Evolutionary conservation across 1,284 basidiomycete species (phyloP).

Genomic region (Puccinia horiana): DNA sequence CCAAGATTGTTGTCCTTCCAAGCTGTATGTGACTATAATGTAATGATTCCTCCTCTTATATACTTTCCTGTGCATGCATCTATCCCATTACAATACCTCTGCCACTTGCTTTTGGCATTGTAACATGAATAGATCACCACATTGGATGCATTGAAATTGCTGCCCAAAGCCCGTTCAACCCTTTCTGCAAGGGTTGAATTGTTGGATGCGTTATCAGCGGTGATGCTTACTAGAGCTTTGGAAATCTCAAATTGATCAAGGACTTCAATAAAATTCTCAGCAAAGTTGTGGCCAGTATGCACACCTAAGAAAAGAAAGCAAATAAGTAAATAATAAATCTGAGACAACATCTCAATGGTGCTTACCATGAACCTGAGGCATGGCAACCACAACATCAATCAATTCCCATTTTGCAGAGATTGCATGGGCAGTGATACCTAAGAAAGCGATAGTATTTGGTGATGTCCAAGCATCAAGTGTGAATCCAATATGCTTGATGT

Average conservation of each 20-base stretch:
- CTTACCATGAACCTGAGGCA: slow-evolving; percentile 1
- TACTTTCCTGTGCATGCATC: too few relatives aligned
- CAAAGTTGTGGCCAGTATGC: not conserved
- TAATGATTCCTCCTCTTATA: too few relatives aligned
- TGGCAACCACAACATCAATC: not conserved
- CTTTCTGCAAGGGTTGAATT: not conserved
- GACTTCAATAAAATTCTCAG: not conserved
- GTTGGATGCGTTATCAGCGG: not conserved
- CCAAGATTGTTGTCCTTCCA: too few relatives aligned
- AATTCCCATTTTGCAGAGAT: not conserved
- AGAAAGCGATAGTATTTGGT: not conserved
- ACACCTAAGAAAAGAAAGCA: not conserved
- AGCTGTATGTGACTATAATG: too few relatives aligned
- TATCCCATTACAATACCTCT: too few relatives aligned
- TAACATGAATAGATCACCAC: too few relatives aligned
- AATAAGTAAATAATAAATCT: not conserved
- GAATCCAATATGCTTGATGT: not conserved
- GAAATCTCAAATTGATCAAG: not conserved
- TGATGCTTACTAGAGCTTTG: not conserved
- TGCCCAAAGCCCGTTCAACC: not conserved
- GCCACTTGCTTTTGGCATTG: too few relatives aligned
- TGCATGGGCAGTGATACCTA: slow-evolving; percentile 10
- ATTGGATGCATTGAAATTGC: not conserved
- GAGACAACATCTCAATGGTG: not conserved
- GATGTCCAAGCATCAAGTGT: slow-evolving; percentile 15